phyloP scores from a whole-genome alignment of 108 stramenopile genomes.

The Nitzschia inconspicua region DNA sequence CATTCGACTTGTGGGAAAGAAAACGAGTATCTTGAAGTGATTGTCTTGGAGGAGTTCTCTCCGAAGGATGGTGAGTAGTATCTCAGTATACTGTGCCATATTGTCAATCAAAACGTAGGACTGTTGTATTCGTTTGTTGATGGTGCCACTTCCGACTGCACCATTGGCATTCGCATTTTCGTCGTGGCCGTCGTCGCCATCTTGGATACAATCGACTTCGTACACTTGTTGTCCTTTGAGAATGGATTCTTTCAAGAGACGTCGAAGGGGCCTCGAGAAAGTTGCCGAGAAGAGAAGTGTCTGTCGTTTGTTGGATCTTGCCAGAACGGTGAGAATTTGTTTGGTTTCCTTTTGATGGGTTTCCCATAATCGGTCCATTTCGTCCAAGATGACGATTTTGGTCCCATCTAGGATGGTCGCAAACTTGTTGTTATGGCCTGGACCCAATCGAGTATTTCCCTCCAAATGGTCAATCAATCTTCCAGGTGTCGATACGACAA shows the following conservation, averaged over 20 bases:
- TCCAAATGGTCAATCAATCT: constrained; percentile 82
- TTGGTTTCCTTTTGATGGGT: constrained; percentile 86
- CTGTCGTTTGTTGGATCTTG: constrained; percentile 67
- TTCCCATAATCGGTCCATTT: constrained; percentile 92
- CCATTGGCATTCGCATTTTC: not conserved
- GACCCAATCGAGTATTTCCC: constrained; percentile 23
- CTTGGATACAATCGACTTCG: constrained; percentile 60
- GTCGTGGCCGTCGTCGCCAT: constrained; percentile 2
- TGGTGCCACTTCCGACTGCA: constrained; percentile 12
- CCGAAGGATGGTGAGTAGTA: constrained; percentile 21
- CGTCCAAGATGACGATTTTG: constrained; percentile 85
- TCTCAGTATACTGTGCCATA: constrained; percentile 43
- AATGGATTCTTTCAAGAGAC: constrained; percentile 48
- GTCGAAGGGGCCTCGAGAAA: constrained; percentile 58
- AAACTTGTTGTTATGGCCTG: constrained; percentile 28
- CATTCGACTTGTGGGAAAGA: constrained; percentile 87
- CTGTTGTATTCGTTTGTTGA: constrained; percentile 53
- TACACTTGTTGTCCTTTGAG: constrained; percentile 4
- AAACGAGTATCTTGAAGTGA: constrained; percentile 77
- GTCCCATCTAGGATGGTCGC: constrained; percentile 37
- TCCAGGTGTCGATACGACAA: constrained; percentile 92
- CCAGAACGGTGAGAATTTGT: constrained; percentile 68
- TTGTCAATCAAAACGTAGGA: constrained; percentile 39
- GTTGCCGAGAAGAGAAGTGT: constrained; percentile 96
- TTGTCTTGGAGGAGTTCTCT: constrained; percentile 42